These are phyloP conservation scores for Xylariaceae sp. DNA, from an alignment of 2,329 filamentous ascomycete genomes.

Conservation along the genomic window DNA sequence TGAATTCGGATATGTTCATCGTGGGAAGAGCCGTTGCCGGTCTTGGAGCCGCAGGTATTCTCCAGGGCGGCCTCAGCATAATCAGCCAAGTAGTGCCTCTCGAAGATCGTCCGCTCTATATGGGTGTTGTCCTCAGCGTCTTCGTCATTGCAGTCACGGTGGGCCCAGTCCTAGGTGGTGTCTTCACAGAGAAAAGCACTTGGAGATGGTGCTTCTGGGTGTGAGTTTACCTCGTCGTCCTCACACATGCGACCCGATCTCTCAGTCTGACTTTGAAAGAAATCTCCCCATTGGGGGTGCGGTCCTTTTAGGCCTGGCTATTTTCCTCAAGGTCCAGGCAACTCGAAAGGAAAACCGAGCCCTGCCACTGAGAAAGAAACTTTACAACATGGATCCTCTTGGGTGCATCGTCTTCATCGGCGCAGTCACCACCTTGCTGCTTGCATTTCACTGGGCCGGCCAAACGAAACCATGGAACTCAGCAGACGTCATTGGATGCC, in stretches of 20 bases:
- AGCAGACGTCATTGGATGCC: conserved; percentile 7
- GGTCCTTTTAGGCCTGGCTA: conserved; percentile 1
- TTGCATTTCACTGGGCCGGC: conserved; percentile 43
- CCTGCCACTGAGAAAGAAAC: conserved; percentile 4
- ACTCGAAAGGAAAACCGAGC: background rate
- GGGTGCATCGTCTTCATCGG: conserved; percentile 18
- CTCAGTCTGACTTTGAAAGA: conserved; percentile 4
- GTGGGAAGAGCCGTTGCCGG: background rate
- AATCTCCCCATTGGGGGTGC: conserved; percentile 12
- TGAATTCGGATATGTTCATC: background rate
- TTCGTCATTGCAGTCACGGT: background rate
- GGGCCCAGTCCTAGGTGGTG: background rate
- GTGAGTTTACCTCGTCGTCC: background rate
- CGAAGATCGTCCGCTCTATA: background rate
- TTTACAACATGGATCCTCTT: conserved; percentile 17
- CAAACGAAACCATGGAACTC: conserved; percentile 30
- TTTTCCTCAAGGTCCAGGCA: conserved; percentile 4
- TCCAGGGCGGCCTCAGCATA: background rate
- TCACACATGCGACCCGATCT: background rate
- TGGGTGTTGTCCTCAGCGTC: background rate
- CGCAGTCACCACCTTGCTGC: conserved; percentile 38
- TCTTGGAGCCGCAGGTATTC: background rate
- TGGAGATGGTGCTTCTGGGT: conserved; percentile 21
- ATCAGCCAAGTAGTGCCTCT: background rate
- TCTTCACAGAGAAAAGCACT: background rate